Conservation (phyloP, 345 rosid genomes). For the Capsella bursapastoris region DNA sequence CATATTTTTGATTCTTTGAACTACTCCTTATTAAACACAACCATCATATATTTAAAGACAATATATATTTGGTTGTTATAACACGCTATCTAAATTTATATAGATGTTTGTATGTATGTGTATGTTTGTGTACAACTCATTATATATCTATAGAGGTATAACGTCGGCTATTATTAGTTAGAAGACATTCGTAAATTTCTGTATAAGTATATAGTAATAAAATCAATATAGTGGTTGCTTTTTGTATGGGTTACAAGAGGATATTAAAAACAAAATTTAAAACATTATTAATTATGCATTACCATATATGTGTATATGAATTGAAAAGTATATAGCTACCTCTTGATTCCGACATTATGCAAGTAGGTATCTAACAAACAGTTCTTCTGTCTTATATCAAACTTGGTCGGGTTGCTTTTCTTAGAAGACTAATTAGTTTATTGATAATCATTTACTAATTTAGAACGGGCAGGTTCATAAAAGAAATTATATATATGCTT, state of each 20-base stretch:
- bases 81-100: slow-evolving; percentile 38
- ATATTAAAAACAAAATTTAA: slow-evolving; percentile 12
- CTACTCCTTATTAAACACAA: slow-evolving; percentile 40
- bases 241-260: slow-evolving; percentile 16
- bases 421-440: slow-evolving; percentile 26
- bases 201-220: slow-evolving; percentile 1
- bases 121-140: slow-evolving; percentile 28
- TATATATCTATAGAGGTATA: slow-evolving; percentile 8
- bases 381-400: slow-evolving; percentile 34
- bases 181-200: background rate
- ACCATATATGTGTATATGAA: background rate
- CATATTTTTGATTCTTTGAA: slow-evolving; percentile 34
- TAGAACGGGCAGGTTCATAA: slow-evolving; percentile 27
- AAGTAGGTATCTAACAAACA: slow-evolving; percentile 41
- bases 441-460: slow-evolving; percentile 28
- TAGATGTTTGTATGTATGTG: slow-evolving; percentile 22
- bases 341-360: slow-evolving; percentile 38
- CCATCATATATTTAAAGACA: slow-evolving; percentile 19
- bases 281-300: background rate
- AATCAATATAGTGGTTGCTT: slow-evolving; percentile 26
- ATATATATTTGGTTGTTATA: slow-evolving; percentile 29
- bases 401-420: slow-evolving; percentile 43
- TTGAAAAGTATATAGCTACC: slow-evolving; percentile 17
- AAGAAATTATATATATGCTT: slow-evolving; percentile 13
- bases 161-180: slow-evolving; percentile 25